These are phyloP conservation scores for Abelmoschus esculentus DNA, from an alignment of 345 rosid genomes.

Conservation along the genomic window DNA sequence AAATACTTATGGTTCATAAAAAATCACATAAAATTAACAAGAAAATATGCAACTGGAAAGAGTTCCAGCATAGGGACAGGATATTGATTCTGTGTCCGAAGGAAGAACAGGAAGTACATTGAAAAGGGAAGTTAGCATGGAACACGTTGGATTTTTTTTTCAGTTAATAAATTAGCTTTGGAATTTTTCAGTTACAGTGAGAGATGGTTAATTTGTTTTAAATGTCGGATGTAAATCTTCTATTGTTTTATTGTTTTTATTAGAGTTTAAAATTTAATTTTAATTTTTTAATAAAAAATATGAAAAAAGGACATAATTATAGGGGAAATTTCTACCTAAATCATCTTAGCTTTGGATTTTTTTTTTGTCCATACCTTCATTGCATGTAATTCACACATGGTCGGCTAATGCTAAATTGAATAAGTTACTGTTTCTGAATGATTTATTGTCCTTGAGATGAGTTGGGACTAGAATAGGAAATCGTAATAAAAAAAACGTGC, in stretches of 20 bases:
- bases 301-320: too few species aligned
- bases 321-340: background rate
- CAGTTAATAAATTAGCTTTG: background rate
- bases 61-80: background rate
- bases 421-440: background rate
- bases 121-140: background rate
- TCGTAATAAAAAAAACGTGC: background rate
- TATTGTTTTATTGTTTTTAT: too few species aligned
- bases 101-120: background rate
- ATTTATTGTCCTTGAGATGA: background rate
- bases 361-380: too few species aligned
- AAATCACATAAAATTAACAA: background rate
- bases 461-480: too few species aligned
- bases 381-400: too few species aligned
- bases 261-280: too few species aligned
- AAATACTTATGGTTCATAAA: too few species aligned
- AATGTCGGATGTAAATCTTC: too few species aligned
- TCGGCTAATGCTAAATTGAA: background rate
- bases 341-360: too few species aligned
- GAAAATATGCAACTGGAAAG: background rate
- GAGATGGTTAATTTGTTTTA: background rate
- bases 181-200: background rate
- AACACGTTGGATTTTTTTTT: conserved; percentile 9
- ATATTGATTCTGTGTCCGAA: background rate
- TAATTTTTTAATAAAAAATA: too few species aligned